Base-by-base conservation (phyloP, 208 protist genomes). In the Leishmania turanica region DNA sequence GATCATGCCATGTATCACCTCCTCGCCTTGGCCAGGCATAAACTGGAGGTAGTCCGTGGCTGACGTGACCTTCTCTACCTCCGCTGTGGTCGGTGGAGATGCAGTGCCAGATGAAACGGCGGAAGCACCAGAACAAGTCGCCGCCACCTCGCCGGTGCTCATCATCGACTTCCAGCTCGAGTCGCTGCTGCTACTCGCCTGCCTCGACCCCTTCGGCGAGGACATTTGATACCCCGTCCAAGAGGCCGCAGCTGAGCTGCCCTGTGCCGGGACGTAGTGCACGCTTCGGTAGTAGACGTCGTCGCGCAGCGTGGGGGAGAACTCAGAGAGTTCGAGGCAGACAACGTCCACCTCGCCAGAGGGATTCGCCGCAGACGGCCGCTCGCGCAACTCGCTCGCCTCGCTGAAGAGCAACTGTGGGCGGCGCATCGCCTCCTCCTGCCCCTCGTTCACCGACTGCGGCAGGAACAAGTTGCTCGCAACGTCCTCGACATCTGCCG, bases 251-350 rank as follows among this genome's bases (percentile, higher is more conserved):
- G 81, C 69, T 34, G 37, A 58, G 9, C 42, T 77, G 2, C 68
- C 58, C n/a, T 56, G 72, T 49, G 42, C 71, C 24, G 84, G 80
- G 11, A 96, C 73, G 85, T 97, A 97, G 83, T 96, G 92, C 75
- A 98, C 86, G 79, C 95, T 98, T 74, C 95, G 93, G 79, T 93
- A 98, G 78, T 92, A 92, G 47, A 95, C 88, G 83, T 98, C 95
- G 84, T 96, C 89, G 1, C 87, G 86, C 47, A 88, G 76, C 51
- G 51, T 24, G 31, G 92, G 65, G 75, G 96, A 91, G 84, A 93
- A 98, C 84, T 98, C 93, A 69, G 89, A 86, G 45, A 98, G 83
- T 85, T 98, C 91, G 77, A 98, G 86, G 80, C 89, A 92, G 47
- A 94, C 87, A n/a, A 96, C 51, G 70, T 93, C 91, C 49, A 88